phyloP scores from a whole-genome alignment of 371 early-diverging fungal genomes.

The Mucor racemosus region DNA sequence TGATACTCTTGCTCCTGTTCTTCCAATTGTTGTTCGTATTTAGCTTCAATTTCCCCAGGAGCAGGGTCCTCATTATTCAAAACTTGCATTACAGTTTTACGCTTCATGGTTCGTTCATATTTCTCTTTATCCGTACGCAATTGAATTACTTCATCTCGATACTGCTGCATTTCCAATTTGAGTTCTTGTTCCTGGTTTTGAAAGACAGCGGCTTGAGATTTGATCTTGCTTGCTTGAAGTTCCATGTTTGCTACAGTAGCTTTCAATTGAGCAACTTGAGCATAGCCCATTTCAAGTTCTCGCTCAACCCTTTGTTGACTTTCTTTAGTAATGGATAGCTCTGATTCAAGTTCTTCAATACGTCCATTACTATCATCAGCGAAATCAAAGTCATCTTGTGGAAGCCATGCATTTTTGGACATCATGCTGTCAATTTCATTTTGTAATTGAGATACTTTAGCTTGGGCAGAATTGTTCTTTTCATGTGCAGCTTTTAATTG shows the following conservation, averaged over 20 bases:
- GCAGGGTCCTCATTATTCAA: constrained; percentile 22
- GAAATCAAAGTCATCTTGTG: constrained; percentile 10
- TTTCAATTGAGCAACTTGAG: constrained; percentile 27
- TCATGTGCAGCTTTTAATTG: constrained; percentile 40
- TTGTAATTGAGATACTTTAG: not conserved
- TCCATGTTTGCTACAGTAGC: constrained; percentile 37
- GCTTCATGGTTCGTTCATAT: constrained; percentile 40
- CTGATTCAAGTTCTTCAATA: constrained; percentile 15
- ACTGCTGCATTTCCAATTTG: constrained; percentile 34
- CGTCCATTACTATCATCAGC: constrained; percentile 11
- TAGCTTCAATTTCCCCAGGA: constrained; percentile 12
- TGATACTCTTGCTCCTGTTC: constrained; percentile 52
- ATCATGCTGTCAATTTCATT: constrained; percentile 13
- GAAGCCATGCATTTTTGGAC: not conserved
- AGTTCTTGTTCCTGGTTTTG: constrained; percentile 25
- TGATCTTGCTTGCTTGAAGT: constrained; percentile 28
- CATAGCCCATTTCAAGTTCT: constrained; percentile 22
- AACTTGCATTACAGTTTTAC: constrained; percentile 36
- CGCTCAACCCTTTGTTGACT: not conserved
- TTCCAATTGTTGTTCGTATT: constrained; percentile 51
- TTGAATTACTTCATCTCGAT: constrained; percentile 33
- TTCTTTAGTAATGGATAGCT: constrained; percentile 10
- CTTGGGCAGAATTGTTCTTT: constrained; percentile 32
- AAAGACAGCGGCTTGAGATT: constrained; percentile 31
- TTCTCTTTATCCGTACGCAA: constrained; percentile 39